Evolutionary conservation across 2,329 filamentous ascomycete species (phyloP).

Genomic region (Incumbomyces delicatus): DNA sequence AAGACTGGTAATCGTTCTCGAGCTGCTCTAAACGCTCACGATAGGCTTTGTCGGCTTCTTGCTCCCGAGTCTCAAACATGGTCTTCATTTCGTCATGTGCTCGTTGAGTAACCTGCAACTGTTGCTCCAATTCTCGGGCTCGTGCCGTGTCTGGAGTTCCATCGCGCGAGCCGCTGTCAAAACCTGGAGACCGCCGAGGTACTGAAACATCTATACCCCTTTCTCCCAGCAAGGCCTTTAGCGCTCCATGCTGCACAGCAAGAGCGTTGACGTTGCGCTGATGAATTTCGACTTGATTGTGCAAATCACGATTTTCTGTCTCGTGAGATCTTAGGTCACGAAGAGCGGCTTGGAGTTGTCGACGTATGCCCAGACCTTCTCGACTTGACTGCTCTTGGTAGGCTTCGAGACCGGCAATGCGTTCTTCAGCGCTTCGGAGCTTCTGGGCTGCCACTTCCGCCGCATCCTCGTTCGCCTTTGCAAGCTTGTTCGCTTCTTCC

Average conservation of each 20-base stretch:
- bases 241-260: slow-evolving; percentile 78
- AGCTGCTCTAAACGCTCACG: slow-evolving; percentile 88
- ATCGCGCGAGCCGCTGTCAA: slow-evolving; percentile 64
- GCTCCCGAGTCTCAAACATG: slow-evolving; percentile 65
- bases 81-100: slow-evolving; percentile 79
- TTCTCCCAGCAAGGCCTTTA: slow-evolving; percentile 86
- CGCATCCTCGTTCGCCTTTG: slow-evolving; percentile 79
- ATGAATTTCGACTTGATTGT: slow-evolving; percentile 71
- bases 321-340: slow-evolving; percentile 76
- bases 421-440: slow-evolving; percentile 83
- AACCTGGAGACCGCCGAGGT: slow-evolving; percentile 58
- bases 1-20: slow-evolving; percentile 94
- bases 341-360: slow-evolving; percentile 77
- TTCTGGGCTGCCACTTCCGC: slow-evolving; percentile 81
- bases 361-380: slow-evolving; percentile 78
- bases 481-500: slow-evolving; percentile 64
- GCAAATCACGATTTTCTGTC: slow-evolving; percentile 69
- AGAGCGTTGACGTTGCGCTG: slow-evolving; percentile 92
- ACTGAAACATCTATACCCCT: slow-evolving; percentile 73
- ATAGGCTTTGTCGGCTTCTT: slow-evolving; percentile 81
- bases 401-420: slow-evolving; percentile 89
- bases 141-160: slow-evolving; percentile 69
- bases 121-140: slow-evolving; percentile 76
- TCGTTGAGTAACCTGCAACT: slow-evolving; percentile 65
- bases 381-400: slow-evolving; percentile 96